Evolutionary conservation across 1,139 yeast genomes (phyloP), one percentile per base, ranked within the genome.

Genomic region (Saccharomyces hybrid): DNA sequence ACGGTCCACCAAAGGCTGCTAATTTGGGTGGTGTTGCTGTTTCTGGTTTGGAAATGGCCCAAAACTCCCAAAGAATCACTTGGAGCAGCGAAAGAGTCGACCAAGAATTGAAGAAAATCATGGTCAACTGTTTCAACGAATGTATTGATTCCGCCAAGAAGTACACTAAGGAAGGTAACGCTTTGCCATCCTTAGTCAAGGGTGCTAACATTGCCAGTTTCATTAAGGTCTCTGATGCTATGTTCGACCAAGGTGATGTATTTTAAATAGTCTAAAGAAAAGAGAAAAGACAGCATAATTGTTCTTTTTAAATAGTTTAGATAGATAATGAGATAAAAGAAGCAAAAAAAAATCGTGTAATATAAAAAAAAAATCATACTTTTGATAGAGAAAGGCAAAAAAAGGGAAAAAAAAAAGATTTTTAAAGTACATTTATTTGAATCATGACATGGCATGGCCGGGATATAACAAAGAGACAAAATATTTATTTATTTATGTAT

Each of bases 1-100:
- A 91, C 77, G 98, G 96, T 68, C 97, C 97, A 73, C 98, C 98
- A 77, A 93, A 93, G 83, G 97, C 97, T 68, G 95, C 98, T 71
- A 93, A 93, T 84, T 87, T 95, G 79, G 98, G 98, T 79, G 99
- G 98, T 84, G 99, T 93, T 68, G 96, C 96, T 58, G 97, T 91
- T 58, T 89, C 96, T 60, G 98, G 98, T 73, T 83, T 93, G 66
- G 99, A 93, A 81, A 93, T 93, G 98, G 97, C 98, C 61, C 99
- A 93, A 80, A 93, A 93, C 88, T 89, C 97, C 58, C 95, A 86
- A 74, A 88, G 98, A 80, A 83, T 85, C 63, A 75, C 77, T 64
- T 90, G 96, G 96, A 81, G 95, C 60, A 67, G 82, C 59, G 96
- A 88, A 78, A 89, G 87, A 78, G 97, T 90, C 67, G 97, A 90